These are phyloP conservation scores for Fusarium paranaense DNA, from an alignment of 2,329 filamentous ascomycete genomes.

Conservation along the genomic window DNA sequence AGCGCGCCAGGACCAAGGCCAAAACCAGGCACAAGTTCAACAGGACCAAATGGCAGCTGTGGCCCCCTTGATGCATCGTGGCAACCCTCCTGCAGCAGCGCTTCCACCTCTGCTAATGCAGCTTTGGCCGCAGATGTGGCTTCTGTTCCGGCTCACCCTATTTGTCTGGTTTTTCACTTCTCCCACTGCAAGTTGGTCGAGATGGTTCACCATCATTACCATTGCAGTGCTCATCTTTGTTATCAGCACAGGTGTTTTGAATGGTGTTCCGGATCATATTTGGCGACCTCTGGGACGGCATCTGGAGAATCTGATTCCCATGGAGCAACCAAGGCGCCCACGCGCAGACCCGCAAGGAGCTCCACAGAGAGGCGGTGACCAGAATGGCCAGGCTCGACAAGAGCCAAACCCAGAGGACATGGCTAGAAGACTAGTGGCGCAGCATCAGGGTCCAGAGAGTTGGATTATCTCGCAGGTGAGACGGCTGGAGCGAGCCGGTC, in stretches of 20 bases:
- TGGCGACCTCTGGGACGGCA: constrained; percentile 69
- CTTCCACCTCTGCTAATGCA: constrained; percentile 49
- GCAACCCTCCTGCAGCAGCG: constrained; percentile 53
- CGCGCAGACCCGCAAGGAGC: neutral
- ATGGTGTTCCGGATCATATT: constrained; percentile 64
- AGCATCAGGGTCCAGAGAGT: constrained; percentile 45
- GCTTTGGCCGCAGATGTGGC: constrained; percentile 72
- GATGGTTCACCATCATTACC: constrained; percentile 66
- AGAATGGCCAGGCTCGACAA: constrained; percentile 39
- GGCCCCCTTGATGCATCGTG: constrained; percentile 48
- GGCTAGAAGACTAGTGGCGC: constrained; percentile 66
- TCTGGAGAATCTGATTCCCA: constrained; percentile 68
- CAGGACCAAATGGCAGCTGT: constrained; percentile 42
- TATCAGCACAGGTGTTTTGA: constrained; percentile 69
- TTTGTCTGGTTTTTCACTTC: constrained; percentile 76
- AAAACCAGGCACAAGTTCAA: constrained; percentile 34
- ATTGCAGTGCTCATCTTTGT: constrained; percentile 68
- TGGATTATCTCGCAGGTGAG: constrained; percentile 58
- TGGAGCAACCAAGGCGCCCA: constrained; percentile 54
- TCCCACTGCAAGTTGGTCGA: constrained; percentile 67
- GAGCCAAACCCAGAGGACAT: constrained; percentile 61
- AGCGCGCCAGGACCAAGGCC: constrained; percentile 36
- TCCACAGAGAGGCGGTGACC: constrained; percentile 37
- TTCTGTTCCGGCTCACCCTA: constrained; percentile 66
- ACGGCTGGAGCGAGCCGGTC: constrained; percentile 68